A percentile compares a stretch with the other conserved stretches of the same genome.
These are phyloP conservation scores for Mycosphaerelloides madeirae DNA, from an alignment of 2,329 filamentous ascomycete species.

Conservation along the genomic window DNA sequence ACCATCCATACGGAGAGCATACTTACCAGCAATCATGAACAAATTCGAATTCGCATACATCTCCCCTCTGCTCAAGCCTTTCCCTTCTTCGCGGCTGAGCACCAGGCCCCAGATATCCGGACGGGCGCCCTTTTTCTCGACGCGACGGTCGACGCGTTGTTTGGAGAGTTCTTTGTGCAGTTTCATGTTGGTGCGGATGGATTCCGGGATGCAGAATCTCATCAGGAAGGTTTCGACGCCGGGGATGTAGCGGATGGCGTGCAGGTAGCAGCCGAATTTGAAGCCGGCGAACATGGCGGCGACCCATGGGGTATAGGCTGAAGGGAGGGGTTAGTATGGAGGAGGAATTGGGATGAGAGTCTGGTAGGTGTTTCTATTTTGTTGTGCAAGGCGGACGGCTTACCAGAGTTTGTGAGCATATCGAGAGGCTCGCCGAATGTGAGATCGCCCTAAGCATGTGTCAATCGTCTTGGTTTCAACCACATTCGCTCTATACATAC, in stretches of 20 bases:
- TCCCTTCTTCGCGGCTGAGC: constrained; percentile 15
- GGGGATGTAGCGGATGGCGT: constrained; percentile 9
- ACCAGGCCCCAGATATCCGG: constrained; percentile 21
- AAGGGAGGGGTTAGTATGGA: too few relatives aligned
- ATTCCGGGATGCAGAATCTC: constrained; percentile 5
- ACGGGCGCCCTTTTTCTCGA: constrained; percentile 14
- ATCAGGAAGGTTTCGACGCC: constrained; percentile 5
- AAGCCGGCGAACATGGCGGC: constrained; percentile 7
- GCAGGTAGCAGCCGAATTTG: constrained; percentile 7
- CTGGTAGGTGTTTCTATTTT: too few relatives aligned
- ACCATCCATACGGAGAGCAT: background rate
- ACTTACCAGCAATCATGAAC: background rate
- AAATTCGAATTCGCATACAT: constrained; percentile 30
- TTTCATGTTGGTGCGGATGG: constrained; percentile 4
- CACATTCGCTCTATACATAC: too few relatives aligned
- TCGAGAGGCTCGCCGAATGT: constrained; percentile 32
- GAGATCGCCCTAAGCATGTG: constrained; percentile 21
- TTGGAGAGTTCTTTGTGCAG: constrained; percentile 8
- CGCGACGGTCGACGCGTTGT: constrained; percentile 9
- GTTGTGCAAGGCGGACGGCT: too few relatives aligned
- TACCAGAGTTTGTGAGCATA: constrained; percentile 26
- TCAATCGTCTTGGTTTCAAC: background rate
- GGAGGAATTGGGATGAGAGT: too few relatives aligned
- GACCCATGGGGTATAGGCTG: constrained; percentile 35
- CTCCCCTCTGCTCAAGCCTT: constrained; percentile 25